phyloP scores from a whole-genome alignment of 2,329 filamentous ascomycete species.

The Periconia sp. region DNA sequence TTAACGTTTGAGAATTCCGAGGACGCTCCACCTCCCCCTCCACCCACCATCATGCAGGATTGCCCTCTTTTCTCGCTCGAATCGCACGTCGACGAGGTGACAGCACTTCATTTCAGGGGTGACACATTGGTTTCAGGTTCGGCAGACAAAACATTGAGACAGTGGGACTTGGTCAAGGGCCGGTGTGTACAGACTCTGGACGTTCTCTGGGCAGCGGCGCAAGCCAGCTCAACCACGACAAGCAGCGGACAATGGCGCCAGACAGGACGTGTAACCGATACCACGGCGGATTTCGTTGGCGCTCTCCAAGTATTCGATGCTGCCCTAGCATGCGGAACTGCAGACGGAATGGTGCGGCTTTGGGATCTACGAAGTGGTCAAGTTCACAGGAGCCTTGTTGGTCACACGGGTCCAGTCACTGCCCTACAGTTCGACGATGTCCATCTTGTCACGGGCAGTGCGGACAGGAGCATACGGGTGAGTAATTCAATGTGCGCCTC shows the following conservation, averaged over 20 bases:
- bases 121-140: constrained; percentile 94
- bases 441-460: constrained; percentile 89
- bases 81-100: constrained; percentile 92
- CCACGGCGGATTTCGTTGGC: constrained; percentile 88
- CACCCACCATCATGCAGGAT: constrained; percentile 80
- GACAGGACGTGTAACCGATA: constrained; percentile 67
- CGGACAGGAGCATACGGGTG: constrained; percentile 92
- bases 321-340: constrained; percentile 92
- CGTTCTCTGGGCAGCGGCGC: constrained; percentile 96
- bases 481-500: constrained; percentile 48
- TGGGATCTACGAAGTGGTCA: constrained; percentile 98
- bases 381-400: constrained; percentile 94
- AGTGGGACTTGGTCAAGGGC: constrained; percentile 98
- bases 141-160: constrained; percentile 93
- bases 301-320: constrained; percentile 95
- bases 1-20: constrained; percentile 76
- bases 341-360: constrained; percentile 93
- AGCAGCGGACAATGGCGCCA: constrained; percentile 74
- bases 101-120: constrained; percentile 87
- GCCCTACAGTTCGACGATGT: constrained; percentile 96
- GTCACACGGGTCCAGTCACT: constrained; percentile 93
- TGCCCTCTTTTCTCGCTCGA: constrained; percentile 88
- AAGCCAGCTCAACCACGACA: constrained; percentile 75
- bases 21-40: constrained; percentile 72
- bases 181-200: constrained; percentile 96